phyloP scores from a whole-genome alignment of 805 yeast species.

The Pichia phayaonensis region DNA sequence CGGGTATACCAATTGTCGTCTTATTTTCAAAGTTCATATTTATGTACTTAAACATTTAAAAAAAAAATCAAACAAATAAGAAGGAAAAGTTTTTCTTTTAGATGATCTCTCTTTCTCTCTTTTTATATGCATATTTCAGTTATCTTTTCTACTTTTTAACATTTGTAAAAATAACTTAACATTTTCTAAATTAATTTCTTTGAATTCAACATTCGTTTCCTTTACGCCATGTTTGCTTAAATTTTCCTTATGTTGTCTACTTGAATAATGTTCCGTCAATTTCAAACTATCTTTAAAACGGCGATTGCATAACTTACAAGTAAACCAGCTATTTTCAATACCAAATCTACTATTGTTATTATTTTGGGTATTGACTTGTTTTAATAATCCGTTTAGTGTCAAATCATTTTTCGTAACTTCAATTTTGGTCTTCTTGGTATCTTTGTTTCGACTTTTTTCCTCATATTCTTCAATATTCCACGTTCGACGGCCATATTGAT shows the following conservation, averaged over 20 bases:
- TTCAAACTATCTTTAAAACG: conserved; percentile 80
- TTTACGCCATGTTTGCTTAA: conserved; percentile 25
- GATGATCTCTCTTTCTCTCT: not conserved
- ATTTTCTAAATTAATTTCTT: conserved; percentile 40
- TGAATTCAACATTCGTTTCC: conserved; percentile 20
- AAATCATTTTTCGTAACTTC: not conserved
- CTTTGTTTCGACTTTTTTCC: conserved; percentile 10
- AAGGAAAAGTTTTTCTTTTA: not conserved
- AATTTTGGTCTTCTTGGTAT: not conserved
- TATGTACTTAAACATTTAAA: not conserved
- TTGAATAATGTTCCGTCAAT: conserved; percentile 75
- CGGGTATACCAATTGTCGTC: conserved; percentile 60
- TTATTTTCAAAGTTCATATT: not conserved
- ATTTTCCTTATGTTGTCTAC: conserved; percentile 53
- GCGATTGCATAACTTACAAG: conserved; percentile 71
- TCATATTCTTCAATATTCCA: conserved; percentile 70
- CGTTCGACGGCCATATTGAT: conserved; percentile 48
- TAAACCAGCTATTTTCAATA: conserved; percentile 63
- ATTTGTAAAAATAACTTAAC: conserved; percentile 29
- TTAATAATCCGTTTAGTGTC: conserved; percentile 13
- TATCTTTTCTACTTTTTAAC: not conserved
- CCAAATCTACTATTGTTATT: not conserved
- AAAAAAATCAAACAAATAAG: not conserved
- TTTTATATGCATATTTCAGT: not conserved
- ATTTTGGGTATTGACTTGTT: conserved; percentile 2